Conservation (phyloP, 2,329 filamentous ascomycete species). For the Erysiphe pulchra region DNA sequence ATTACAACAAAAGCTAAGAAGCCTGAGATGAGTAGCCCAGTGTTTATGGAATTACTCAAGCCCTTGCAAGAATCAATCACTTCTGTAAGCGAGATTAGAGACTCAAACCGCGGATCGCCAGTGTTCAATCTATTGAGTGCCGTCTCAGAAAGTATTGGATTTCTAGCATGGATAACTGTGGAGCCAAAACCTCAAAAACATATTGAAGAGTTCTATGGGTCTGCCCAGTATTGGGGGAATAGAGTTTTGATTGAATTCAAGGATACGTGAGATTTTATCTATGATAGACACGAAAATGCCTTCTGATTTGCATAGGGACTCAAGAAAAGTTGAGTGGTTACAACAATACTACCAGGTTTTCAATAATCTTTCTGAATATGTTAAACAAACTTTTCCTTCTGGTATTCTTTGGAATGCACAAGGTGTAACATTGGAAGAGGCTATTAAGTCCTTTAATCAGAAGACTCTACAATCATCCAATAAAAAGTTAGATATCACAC, state of each 20-base stretch:
- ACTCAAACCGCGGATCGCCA: conserved; percentile 50
- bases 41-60: conserved; percentile 56
- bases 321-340: conserved; percentile 64
- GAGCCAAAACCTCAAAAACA: conserved; percentile 65
- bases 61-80: conserved; percentile 67
- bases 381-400: conserved; percentile 55
- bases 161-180: conserved; percentile 73
- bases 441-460: conserved; percentile 28
- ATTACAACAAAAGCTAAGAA: conserved; percentile 82
- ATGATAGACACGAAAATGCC: background rate
- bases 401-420: conserved; percentile 73
- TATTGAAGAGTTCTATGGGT: conserved; percentile 57
- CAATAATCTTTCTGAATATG: conserved; percentile 57
- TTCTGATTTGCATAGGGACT: conserved; percentile 28
- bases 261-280: conserved; percentile 31
- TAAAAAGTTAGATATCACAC: conserved; percentile 20
- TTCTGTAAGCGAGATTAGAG: conserved; percentile 55
- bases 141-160: conserved; percentile 71
- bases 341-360: conserved; percentile 84
- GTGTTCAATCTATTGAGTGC: conserved; percentile 64
- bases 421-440: conserved; percentile 46
- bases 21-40: conserved; percentile 38
- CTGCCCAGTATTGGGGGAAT: conserved; percentile 86
- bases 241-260: conserved; percentile 78
- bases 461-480: conserved; percentile 18